phyloP scores from a whole-genome alignment of 2,329 filamentous ascomycete species.

The Ophiostoma australiae region DNA sequence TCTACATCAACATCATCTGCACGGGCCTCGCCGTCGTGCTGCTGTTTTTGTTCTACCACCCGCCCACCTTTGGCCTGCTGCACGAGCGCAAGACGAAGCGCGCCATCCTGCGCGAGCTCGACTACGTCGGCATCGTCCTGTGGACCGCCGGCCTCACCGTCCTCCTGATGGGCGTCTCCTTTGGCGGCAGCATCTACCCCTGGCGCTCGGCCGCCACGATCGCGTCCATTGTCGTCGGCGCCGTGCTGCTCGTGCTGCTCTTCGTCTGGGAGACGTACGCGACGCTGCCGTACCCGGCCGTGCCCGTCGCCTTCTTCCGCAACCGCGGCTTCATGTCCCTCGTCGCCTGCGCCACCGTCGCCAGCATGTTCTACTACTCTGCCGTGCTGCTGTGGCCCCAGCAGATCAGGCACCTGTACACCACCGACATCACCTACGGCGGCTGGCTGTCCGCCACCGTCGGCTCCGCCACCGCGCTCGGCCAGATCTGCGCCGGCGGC shows the following conservation, averaged over 20 bases:
- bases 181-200: constrained; percentile 33
- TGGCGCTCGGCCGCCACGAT: constrained; percentile 36
- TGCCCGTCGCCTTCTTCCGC: constrained; percentile 37
- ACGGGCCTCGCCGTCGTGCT: constrained; percentile 29
- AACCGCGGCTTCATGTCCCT: constrained; percentile 34
- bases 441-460: constrained; percentile 21
- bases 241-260: constrained; percentile 14
- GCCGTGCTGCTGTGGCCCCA: constrained; percentile 38
- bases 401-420: constrained; percentile 34
- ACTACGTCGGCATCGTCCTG: constrained; percentile 34
- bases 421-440: constrained; percentile 18
- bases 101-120: constrained; percentile 35
- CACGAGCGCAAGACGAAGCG: constrained; percentile 38
- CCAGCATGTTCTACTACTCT: constrained; percentile 38
- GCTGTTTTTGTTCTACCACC: constrained; percentile 39
- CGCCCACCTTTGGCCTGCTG: constrained; percentile 39
- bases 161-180: constrained; percentile 35
- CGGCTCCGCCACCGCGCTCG: constrained; percentile 15
- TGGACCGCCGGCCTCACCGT: neutral
- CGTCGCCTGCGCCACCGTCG: constrained; percentile 34
- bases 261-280: constrained; percentile 23
- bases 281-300: constrained; percentile 34
- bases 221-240: constrained; percentile 31
- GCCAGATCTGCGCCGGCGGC: constrained; percentile 20
- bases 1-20: constrained; percentile 40